A percentile compares a stretch with the other conserved stretches of the same genome.
These are phyloP conservation scores for Apiospora kogelbergensis DNA, from an alignment of 2,329 filamentous ascomycete species.

Conservation along the genomic window DNA sequence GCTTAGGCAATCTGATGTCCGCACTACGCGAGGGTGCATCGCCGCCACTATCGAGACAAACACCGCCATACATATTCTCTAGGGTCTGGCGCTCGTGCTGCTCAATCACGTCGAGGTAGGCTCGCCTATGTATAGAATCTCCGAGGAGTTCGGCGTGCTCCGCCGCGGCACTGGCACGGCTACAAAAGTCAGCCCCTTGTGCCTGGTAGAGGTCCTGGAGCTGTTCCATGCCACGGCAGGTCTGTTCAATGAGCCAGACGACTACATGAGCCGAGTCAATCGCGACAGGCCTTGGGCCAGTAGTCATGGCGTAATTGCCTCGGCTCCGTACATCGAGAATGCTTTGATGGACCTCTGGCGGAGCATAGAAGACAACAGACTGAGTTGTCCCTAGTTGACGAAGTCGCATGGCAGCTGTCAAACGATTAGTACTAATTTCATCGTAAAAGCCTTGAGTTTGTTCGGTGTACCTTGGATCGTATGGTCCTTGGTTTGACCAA, in stretches of 20 bases:
- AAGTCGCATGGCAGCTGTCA: slow-evolving; percentile 63
- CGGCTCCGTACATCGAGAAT: no score
- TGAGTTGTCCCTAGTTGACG: slow-evolving; percentile 58
- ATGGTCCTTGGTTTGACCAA: slow-evolving; percentile 59
- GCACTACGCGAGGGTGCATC: background rate
- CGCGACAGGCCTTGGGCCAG: no score
- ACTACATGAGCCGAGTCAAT: slow-evolving; percentile 49
- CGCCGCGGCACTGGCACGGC: slow-evolving; percentile 48
- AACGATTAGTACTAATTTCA: slow-evolving; percentile 9
- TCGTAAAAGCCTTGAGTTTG: background rate
- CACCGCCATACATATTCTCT: slow-evolving; percentile 53
- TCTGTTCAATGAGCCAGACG: slow-evolving; percentile 64
- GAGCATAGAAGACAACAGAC: slow-evolving; percentile 46
- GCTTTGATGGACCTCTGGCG: slow-evolving; percentile 13
- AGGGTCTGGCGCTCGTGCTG: slow-evolving; percentile 58
- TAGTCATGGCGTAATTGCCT: background rate
- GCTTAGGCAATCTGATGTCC: background rate
- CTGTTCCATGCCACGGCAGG: slow-evolving; percentile 59
- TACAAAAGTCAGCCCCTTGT: slow-evolving; percentile 62
- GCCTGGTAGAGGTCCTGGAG: slow-evolving; percentile 57
- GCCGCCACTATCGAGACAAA: background rate
- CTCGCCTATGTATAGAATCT: slow-evolving; percentile 29
- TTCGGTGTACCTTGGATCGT: slow-evolving; percentile 61
- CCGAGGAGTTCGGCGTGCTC: slow-evolving; percentile 40
- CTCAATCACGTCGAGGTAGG: slow-evolving; percentile 33